phyloP scores from a whole-genome alignment of 441 rosid genomes.

The Pelargonium exstipulatum region DNA sequence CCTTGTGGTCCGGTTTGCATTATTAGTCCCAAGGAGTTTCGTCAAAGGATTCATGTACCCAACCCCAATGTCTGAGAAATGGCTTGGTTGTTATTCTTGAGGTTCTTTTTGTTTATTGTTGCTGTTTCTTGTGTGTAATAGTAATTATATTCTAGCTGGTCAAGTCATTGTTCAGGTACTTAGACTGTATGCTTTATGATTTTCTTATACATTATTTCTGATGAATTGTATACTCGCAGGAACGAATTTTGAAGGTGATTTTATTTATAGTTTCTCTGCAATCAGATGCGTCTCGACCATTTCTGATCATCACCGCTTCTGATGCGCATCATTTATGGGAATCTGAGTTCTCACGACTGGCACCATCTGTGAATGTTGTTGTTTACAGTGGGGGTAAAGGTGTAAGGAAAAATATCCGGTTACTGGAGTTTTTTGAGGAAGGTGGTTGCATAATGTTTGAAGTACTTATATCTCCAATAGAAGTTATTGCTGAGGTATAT shows the following conservation, averaged over 20 bases:
- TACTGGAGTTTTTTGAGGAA: conserved; percentile 38
- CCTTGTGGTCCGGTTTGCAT: too few relatives aligned
- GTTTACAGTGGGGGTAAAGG: conserved; percentile 42
- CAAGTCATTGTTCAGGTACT: too few relatives aligned
- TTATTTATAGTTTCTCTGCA: conserved; percentile 35
- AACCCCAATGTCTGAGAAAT: too few relatives aligned
- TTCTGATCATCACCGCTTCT: conserved; percentile 46
- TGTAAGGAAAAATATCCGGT: conserved; percentile 34
- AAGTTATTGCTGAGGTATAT: conserved; percentile 49
- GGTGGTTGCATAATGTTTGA: conserved; percentile 42
- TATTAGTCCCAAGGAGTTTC: too few relatives aligned
- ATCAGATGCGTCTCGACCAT: conserved; percentile 31
- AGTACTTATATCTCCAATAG: conserved; percentile 45
- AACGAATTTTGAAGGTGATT: conserved; percentile 37
- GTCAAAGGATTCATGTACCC: too few relatives aligned
- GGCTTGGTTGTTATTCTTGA: not conserved
- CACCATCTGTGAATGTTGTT: conserved; percentile 38
- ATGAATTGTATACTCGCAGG: conserved; percentile 36
- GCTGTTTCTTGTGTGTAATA: not conserved
- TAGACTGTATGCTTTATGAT: too few relatives aligned
- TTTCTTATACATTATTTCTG: too few relatives aligned
- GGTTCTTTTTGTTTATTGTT: not conserved
- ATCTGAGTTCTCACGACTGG: conserved; percentile 35
- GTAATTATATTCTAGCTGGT: too few relatives aligned
- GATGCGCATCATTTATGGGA: conserved; percentile 44